Evolutionary conservation across 371 early-diverging fungal species (phyloP).

Genomic region (Entomophthora muscae): DNA sequence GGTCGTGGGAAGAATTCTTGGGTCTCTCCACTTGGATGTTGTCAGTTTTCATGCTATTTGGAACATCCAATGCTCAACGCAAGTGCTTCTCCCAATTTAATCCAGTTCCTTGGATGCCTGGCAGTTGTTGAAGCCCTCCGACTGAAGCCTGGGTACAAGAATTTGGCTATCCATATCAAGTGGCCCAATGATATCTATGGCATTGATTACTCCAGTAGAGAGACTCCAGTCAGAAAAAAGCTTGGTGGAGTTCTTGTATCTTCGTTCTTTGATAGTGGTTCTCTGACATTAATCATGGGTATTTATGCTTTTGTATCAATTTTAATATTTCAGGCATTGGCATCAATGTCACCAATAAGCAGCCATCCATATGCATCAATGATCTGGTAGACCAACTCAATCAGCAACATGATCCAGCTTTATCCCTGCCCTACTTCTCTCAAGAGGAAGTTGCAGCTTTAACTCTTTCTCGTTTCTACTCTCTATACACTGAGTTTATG

Average conservation of each 20-base stretch:
- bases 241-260: slow-evolving; percentile 80
- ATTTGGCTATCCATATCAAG: slow-evolving; percentile 68
- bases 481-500: slow-evolving; percentile 24
- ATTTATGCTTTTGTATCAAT: slow-evolving; percentile 9
- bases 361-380: slow-evolving; percentile 72
- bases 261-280: slow-evolving; percentile 42
- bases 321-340: slow-evolving; percentile 39
- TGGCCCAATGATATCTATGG: slow-evolving; percentile 96
- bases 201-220: slow-evolving; percentile 10
- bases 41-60: slow-evolving; percentile 66
- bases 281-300: slow-evolving; percentile 69
- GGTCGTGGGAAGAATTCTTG: slow-evolving; percentile 83
- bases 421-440: slow-evolving; percentile 23
- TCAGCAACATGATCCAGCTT: slow-evolving; percentile 18
- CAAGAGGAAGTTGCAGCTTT: slow-evolving; percentile 56
- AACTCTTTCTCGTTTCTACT: slow-evolving; percentile 52
- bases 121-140: slow-evolving; percentile 66
- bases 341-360: slow-evolving; percentile 59
- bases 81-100: slow-evolving; percentile 40
- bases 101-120: slow-evolving; percentile 81
- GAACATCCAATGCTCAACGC: slow-evolving; percentile 35
- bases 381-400: slow-evolving; percentile 41
- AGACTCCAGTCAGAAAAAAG: not conserved
- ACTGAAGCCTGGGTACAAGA: slow-evolving; percentile 45
- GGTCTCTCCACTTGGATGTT: slow-evolving; percentile 83